Base-by-base conservation (phyloP, 2,329 filamentous ascomycete genomes). In the Chrysoporthe puriensis region DNA sequence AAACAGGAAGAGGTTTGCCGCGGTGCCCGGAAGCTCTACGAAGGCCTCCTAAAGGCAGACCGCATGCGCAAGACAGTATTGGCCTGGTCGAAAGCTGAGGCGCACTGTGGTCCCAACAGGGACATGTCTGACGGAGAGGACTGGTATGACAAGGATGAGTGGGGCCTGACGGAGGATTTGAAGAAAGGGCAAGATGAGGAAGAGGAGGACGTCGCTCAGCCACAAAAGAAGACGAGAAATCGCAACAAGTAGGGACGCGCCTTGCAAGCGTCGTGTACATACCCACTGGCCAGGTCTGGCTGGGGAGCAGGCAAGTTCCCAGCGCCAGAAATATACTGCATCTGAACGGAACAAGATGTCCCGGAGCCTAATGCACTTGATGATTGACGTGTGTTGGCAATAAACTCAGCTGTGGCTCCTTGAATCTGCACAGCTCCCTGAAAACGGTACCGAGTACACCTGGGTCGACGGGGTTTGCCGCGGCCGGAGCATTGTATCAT, bases 41-140 rank as follows among this genome's bases (percentile, higher is more conserved):
- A 89, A 62, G 91, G 92, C 1, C 82, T 96, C 63, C 82, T 94
- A 70, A 86, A 87, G 73, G 91, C 91, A 1, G 89, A 95, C 72
- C 85, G 91, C 57, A 85, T 91, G 77, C 86, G 92, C 40, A 88
- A 87, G 73, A 85, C 88, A 26, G 91, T 96, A 3, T 85, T 90
- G 75, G 86, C 87, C 72, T 94, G 91, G 90, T 86, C 89, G 72
- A 93, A 93, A 76, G 90, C 92, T 1, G 92, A 95, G 79, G 91
- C 86, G 32, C 92, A 95, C 74, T 84, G 82, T 63, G 87, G 88
- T 1, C 76, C 81, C 21, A 88, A 89, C 75, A 78, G 89, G 62
- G 91, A 94, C 77, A 89, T 96, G 89, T 94, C 91, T 62, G 93
- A 96, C 76, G 92, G 92, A 13, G 93, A 96, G 81, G 93, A 96